A percentile compares a stretch with the other conserved stretches of the same genome.
phyloP scores from a whole-genome alignment of 108 stramenopile genomes.

The Pseudonitzschia multistriata region DNA sequence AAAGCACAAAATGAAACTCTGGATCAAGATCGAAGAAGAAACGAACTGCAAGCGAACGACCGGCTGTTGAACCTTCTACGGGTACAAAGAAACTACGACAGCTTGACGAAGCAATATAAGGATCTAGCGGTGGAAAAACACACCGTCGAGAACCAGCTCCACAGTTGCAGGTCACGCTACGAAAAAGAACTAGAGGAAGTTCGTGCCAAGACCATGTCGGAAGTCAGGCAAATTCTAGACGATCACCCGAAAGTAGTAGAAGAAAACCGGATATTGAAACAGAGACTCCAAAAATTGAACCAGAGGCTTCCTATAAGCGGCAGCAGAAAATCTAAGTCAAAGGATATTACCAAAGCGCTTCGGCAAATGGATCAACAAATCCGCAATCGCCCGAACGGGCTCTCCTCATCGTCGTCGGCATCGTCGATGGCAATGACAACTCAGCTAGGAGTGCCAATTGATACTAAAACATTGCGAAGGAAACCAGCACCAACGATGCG shows the following conservation, averaged over 20 bases:
- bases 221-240: slow-evolving; percentile 1
- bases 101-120: neutral
- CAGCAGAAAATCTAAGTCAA: neutral
- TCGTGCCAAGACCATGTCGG: slow-evolving; percentile 2
- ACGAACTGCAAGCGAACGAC: neutral
- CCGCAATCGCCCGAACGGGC: neutral
- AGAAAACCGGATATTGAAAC: slow-evolving; percentile 7
- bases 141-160: neutral
- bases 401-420: neutral
- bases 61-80: neutral
- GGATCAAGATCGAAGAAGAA: neutral
- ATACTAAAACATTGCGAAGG: neutral
- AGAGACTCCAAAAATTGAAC: neutral
- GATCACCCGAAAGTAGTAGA: slow-evolving; percentile 15
- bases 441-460: too few relatives aligned
- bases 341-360: slow-evolving; percentile 1
- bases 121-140: too few relatives aligned
- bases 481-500: neutral
- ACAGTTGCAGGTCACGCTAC: neutral
- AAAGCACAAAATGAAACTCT: neutral
- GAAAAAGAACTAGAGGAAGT: slow-evolving; percentile 4
- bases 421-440: neutral
- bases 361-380: slow-evolving; percentile 2
- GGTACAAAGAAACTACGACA: neutral
- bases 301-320: neutral